Conservation (phyloP, 2,329 filamentous ascomycete genomes). For the Hypomyces perniciosus region DNA sequence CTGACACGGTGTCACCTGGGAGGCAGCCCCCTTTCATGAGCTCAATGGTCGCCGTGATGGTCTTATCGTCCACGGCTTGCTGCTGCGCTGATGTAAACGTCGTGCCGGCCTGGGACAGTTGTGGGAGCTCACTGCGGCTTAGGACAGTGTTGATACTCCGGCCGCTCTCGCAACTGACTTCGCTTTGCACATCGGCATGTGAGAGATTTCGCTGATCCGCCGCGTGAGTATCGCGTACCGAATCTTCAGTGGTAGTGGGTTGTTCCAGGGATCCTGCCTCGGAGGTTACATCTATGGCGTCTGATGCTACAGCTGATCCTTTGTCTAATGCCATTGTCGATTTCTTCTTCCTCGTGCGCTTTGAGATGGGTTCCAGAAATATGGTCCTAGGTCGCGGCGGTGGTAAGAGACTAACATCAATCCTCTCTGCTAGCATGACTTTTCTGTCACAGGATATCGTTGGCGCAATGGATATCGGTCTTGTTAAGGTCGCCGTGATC, state of each 20-base stretch:
- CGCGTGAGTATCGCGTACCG: conserved; percentile 27
- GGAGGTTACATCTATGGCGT: conserved; percentile 31
- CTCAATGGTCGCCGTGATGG: conserved; percentile 81
- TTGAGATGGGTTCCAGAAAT: conserved; percentile 80
- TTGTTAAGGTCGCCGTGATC: conserved; percentile 81
- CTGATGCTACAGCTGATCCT: conserved; percentile 35
- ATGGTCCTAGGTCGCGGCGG: conserved; percentile 76
- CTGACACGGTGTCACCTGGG: conserved; percentile 73
- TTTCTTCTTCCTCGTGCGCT: conserved; percentile 58
- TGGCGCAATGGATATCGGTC: conserved; percentile 78
- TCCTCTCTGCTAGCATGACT: conserved; percentile 70
- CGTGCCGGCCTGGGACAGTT: conserved; percentile 26
- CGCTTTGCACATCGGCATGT: conserved; percentile 56
- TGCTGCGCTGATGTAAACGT: conserved; percentile 32
- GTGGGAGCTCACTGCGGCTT: conserved; percentile 43
- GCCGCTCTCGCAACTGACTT: conserved; percentile 64
- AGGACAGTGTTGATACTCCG: conserved; percentile 60
- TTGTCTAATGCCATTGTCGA: conserved; percentile 38
- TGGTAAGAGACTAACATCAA: conserved; percentile 73
- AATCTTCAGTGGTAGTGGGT: conserved; percentile 35
- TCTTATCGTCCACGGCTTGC: conserved; percentile 56
- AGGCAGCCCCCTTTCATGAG: conserved; percentile 76
- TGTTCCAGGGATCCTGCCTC: conserved; percentile 36
- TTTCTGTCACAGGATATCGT: conserved; percentile 75
- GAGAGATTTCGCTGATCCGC: conserved; percentile 36